Evolutionary conservation across 1,139 yeast species (phyloP), one percentile per base, ranked within the genome.

Genomic region (Pichia sp.): DNA sequence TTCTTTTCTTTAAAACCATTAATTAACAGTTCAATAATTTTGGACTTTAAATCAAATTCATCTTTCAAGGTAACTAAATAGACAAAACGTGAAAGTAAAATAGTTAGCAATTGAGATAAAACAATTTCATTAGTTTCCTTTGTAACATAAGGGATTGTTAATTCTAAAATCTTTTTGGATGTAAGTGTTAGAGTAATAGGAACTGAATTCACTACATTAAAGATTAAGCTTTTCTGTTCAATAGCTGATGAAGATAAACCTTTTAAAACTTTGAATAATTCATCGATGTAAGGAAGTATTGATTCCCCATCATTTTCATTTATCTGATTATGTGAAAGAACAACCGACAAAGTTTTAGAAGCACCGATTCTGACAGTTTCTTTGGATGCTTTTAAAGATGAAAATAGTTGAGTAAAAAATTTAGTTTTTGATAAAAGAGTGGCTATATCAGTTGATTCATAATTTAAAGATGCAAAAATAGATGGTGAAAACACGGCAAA

Each of bases 111-210:
- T 6, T 69, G 66, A 2, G 66, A 52, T 41, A 87, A 68, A 0
- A 87, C 78, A 1, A 55, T 36, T 59, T 92, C 97, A 54, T 87
- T 87, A 43, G 79, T 76, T 57, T 90, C 97, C 56, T 87, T 89
- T 1, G 74, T 54, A 8, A 83, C 69, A 20, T 79, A 64, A 1
- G 83, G 72, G 3, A 71, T 52, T 32, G 87, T 58, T 0, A 66
- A 69, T 2, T 65, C 57, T 2, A 77, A 63, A 11, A 82, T 63
- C 29, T 65, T 65, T 6, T 55, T 49, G 1, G 73, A 63, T 12
- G 65, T 60, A 3, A 53, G 40, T 9, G 53, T 55, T 30, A 56
- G 57, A 2, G 56, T 39, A 10, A 49, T 39, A n/a, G 70, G 68
- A 10, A 62, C 55, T 1, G 55, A 45, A 0, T 58, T 50, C 16